Percentiles rank a stretch among this genome's conserved stretches.
These are phyloP conservation scores for Anthoceros angustus DNA, from an alignment of 225 moss, liverwort and hornwort species.

Conservation along the genomic window DNA sequence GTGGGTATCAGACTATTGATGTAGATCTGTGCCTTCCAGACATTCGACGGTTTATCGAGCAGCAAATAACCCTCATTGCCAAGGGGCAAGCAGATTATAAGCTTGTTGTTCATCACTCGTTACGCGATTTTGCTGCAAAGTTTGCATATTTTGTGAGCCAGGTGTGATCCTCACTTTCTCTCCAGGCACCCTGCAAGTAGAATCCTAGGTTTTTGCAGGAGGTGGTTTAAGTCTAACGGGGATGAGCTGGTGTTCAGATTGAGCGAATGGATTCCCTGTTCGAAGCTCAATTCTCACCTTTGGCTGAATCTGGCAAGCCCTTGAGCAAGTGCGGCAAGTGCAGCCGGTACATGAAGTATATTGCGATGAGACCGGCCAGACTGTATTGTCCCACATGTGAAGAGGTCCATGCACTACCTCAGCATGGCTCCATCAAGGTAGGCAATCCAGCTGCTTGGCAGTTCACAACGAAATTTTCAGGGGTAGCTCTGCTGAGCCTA, in stretches of 20 bases:
- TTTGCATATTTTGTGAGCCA: slow-evolving; percentile 89
- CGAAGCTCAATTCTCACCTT: slow-evolving; percentile 88
- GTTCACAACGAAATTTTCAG: not conserved
- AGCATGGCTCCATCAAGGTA: slow-evolving; percentile 96
- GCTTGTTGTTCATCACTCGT: slow-evolving; percentile 80
- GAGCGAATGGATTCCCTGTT: slow-evolving; percentile 82
- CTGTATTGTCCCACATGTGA: slow-evolving; percentile 94
- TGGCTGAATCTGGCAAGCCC: slow-evolving; percentile 86
- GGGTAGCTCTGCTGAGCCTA: not conserved
- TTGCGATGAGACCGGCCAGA: slow-evolving; percentile 90
- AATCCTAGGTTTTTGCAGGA: too few species aligned
- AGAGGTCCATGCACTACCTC: slow-evolving; percentile 88
- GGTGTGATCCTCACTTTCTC: slow-evolving; percentile 18
- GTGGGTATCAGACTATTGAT: slow-evolving; percentile 93
- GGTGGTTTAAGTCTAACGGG: too few species aligned
- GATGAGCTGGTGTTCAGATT: slow-evolving; percentile 30
- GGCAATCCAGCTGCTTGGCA: not conserved
- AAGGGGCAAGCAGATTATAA: slow-evolving; percentile 88
- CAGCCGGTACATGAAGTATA: slow-evolving; percentile 94
- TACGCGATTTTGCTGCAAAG: slow-evolving; percentile 82
- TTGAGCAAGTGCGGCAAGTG: slow-evolving; percentile 98
- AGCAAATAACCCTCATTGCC: slow-evolving; percentile 85
- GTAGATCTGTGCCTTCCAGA: slow-evolving; percentile 94
- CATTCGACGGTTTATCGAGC: slow-evolving; percentile 92
- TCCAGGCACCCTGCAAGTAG: too few species aligned